These are phyloP conservation scores for Mercurialis annua DNA, from an alignment of 345 rosid genomes.

Conservation along the genomic window DNA sequence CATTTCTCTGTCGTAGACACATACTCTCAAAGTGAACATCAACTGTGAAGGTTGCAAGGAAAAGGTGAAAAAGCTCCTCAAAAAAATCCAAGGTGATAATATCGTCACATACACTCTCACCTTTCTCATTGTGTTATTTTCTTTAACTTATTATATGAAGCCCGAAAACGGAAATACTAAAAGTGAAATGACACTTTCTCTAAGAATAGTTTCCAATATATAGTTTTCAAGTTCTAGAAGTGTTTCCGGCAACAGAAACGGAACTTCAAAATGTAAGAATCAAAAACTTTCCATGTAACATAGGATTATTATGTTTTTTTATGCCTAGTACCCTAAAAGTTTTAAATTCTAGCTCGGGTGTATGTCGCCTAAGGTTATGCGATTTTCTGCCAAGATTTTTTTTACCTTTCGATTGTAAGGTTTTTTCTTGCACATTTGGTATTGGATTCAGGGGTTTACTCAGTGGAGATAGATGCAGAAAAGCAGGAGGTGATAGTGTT, in stretches of 20 bases:
- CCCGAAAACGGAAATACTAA: too few relatives aligned
- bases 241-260: too few relatives aligned
- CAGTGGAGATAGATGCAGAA: constrained; percentile 51
- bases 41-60: constrained; percentile 73
- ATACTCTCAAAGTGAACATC: constrained; percentile 57
- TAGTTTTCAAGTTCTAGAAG: too few relatives aligned
- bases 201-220: too few relatives aligned
- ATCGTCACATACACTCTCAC: not conserved
- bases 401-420: too few relatives aligned
- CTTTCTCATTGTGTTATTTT: not conserved
- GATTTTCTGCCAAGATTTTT: not conserved
- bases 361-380: not conserved
- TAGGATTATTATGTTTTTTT: too few relatives aligned
- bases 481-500: constrained; percentile 49
- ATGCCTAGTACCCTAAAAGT: too few relatives aligned
- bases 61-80: constrained; percentile 63
- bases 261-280: too few relatives aligned
- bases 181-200: too few relatives aligned
- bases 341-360: not conserved
- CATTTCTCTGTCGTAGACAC: constrained; percentile 35
- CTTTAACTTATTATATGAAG: not conserved
- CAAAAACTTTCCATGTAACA: too few relatives aligned
- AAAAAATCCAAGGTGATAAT: constrained; percentile 62
- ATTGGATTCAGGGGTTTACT: constrained; percentile 51
- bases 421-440: not conserved